Evolutionary conservation across 2,329 filamentous ascomycete genomes (phyloP).

Genomic region (Fusarium nodosum): DNA sequence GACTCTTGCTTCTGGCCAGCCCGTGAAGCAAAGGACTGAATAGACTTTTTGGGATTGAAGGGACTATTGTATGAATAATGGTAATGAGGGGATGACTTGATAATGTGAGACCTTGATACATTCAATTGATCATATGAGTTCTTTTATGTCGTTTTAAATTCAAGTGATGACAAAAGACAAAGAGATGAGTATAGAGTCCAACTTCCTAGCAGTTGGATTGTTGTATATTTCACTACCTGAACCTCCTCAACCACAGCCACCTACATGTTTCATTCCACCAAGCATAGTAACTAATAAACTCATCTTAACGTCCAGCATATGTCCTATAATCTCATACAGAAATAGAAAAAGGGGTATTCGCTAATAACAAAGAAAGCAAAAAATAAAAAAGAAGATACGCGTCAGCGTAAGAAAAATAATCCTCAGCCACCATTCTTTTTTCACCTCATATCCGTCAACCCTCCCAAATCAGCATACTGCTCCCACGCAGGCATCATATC

Average conservation of each 20-base stretch:
- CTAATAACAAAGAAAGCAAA: slow-evolving; percentile 24
- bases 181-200: background rate
- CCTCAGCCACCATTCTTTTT: background rate
- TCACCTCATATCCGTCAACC: slow-evolving; percentile 58
- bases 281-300: slow-evolving; percentile 33
- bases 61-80: slow-evolving; percentile 3
- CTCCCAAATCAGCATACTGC: slow-evolving; percentile 62
- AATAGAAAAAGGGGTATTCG: slow-evolving; percentile 47
- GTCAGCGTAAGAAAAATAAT: slow-evolving; percentile 28
- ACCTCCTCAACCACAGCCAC: background rate
- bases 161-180: background rate
- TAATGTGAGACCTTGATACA: background rate
- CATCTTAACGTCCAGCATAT: slow-evolving; percentile 26
- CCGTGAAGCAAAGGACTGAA: slow-evolving; percentile 35
- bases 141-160: background rate
- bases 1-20: slow-evolving; percentile 53
- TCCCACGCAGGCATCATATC: slow-evolving; percentile 59
- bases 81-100: slow-evolving; percentile 25
- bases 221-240: background rate
- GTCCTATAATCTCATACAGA: slow-evolving; percentile 35
- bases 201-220: background rate
- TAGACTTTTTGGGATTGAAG: background rate
- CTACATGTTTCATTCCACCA: background rate
- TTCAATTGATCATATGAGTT: slow-evolving; percentile 10
- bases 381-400: slow-evolving; percentile 10